A percentile compares a stretch with the other conserved stretches of the same genome.
phyloP scores from a whole-genome alignment of 768 basidiomycete genomes.

The Daedaleopsis sinensis region DNA sequence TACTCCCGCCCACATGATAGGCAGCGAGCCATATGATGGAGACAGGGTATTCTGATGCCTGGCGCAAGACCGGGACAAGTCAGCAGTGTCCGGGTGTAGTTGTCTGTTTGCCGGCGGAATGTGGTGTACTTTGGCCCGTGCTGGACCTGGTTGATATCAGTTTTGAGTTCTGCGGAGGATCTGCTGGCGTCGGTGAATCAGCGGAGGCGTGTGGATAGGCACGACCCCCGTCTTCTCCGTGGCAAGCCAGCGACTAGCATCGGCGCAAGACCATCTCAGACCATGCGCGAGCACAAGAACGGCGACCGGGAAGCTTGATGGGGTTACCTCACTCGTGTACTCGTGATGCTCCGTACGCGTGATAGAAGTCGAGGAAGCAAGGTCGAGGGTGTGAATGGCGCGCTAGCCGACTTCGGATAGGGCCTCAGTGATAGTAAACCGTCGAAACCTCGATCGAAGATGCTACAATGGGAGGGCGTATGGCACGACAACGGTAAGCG shows the following conservation, averaged over 20 bases:
- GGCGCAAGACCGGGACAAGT: constrained; percentile 6
- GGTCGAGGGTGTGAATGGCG: constrained; percentile 1
- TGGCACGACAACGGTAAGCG: no score
- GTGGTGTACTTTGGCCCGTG: background rate
- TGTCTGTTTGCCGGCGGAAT: background rate
- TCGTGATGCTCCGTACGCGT: constrained; percentile 17
- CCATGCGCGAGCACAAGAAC: constrained; percentile 4
- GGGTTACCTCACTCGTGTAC: constrained; percentile 3
- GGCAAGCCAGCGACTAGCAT: background rate
- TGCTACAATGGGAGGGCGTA: background rate
- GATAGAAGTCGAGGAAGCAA: constrained; percentile 16
- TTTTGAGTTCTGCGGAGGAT: background rate
- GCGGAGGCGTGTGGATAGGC: constrained; percentile 3
- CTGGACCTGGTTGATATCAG: background rate
- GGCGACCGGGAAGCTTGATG: constrained; percentile 15
- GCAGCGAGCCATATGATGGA: background rate
- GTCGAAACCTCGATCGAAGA: constrained; percentile 1
- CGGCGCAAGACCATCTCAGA: background rate
- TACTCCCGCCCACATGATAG: constrained; percentile 14
- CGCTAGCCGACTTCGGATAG: constrained; percentile 1
- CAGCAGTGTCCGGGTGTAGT: background rate
- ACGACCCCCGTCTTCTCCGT: background rate
- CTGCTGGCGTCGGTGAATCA: constrained; percentile 15
- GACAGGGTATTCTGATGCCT: constrained; percentile 9
- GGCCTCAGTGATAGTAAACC: background rate